Percentiles rank a stretch among this genome's conserved stretches.
Evolutionary conservation across 768 basidiomycete species (phyloP).

Genomic region (Phlebiopsis flavidoalba): DNA sequence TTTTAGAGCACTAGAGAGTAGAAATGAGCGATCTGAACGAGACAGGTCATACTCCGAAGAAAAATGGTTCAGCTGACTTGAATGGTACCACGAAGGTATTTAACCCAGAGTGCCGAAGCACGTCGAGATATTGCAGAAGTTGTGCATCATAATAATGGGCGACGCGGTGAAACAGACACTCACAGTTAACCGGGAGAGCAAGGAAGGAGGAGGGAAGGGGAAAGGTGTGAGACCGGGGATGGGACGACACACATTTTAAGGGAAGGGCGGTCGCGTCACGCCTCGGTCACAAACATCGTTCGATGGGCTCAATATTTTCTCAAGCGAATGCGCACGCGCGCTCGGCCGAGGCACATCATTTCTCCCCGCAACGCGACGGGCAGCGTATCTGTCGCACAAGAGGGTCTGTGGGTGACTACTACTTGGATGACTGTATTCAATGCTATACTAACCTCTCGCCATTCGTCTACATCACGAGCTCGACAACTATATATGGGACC

Average conservation of each 20-base stretch:
- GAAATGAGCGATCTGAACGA: neutral
- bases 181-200: neutral
- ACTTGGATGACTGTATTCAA: neutral
- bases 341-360: neutral
- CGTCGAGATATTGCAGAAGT: slow-evolving; percentile 23
- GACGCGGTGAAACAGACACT: neutral
- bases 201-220: neutral
- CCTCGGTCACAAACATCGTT: neutral
- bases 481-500: neutral
- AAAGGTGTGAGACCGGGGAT: neutral
- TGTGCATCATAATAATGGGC: slow-evolving; percentile 23
- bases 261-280: slow-evolving; percentile 1
- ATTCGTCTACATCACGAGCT: neutral
- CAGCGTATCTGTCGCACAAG: neutral
- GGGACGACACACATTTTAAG: slow-evolving; percentile 1
- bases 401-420: too few species aligned
- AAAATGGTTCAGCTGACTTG: slow-evolving; percentile 32
- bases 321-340: neutral
- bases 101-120: slow-evolving; percentile 24
- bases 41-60: neutral
- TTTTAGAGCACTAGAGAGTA: neutral
- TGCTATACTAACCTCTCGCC: neutral
- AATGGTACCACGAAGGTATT: slow-evolving; percentile 35
- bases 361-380: neutral
- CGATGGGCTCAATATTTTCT: neutral